Base-by-base conservation (phyloP, 2,329 filamentous ascomycete genomes). In the Gnomoniopsis smithogilvyi region DNA sequence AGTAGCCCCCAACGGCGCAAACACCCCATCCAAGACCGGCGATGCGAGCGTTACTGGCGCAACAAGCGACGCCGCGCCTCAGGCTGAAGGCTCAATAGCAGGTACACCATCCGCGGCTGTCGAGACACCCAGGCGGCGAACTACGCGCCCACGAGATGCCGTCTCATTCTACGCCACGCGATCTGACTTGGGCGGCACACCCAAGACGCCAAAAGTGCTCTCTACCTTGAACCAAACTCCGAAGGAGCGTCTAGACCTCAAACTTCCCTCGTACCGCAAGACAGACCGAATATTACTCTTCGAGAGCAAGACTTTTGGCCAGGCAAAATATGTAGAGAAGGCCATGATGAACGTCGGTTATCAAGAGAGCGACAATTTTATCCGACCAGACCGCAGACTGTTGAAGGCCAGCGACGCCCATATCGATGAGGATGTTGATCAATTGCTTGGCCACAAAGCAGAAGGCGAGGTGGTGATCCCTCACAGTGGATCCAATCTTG, bases 321-420 rank as follows among this genome's bases (percentile, higher is more conserved):
- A 94, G 69, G 87, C 91, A 61, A 90, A 94, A 68, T 98, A 96
- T 73, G 93, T 98, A 50, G 94, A 97, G 73, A 92, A 95, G 70
- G 90, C 91, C 1, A 96, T 98, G 93, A 93, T 93, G 66, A 94
- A 92, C 67, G 90, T 96, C 50, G 94, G 94, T 54, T 98, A 96
- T 70, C 94, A 97, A 74, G 92, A 97, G 75, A 96, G 90, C 67
- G 94, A 98, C 74, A 81, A 93, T 60, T 98, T 92, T 70, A 80
- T 90, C 54, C 87, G 91, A 49, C 89, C 91, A 6, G 89, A 93
- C 56, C 83, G 85, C 61, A 87, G 83, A 54, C 79, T 96, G 61
- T 84, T 88, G 67, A 87, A 87, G 70, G 82, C 83, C 22, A 79
- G 76, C 26, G 85, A 88, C 65, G 74, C 75, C 30, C 83, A 82